Evolutionary conservation across 805 yeast genomes (phyloP), one percentile per base, ranked within the genome.

Genomic region (Millerozyma miso): DNA sequence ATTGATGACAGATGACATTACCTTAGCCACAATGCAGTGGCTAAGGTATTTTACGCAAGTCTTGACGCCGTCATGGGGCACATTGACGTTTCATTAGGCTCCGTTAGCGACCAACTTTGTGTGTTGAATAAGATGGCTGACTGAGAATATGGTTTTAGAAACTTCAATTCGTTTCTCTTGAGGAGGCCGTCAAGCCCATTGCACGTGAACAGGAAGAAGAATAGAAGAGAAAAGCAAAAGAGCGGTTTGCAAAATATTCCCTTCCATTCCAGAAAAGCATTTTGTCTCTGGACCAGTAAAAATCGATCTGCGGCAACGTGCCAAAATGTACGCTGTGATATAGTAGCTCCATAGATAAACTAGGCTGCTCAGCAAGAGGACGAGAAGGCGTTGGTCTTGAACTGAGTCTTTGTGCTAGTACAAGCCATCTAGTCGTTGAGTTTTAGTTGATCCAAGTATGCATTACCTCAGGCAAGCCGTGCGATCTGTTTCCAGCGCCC

Each of bases 121-220:
- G 91, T 93, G 13, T 69, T 93, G 56, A 85, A 85, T 59, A 82
- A 83, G 60, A 79, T 88, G 74, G 77, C 88, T 26, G 99, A 93
- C 62, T 76, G 95, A 53, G 96, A 91, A 52, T 91, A 93, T 69
- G 97, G 95, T 1, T 80, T 86, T 52, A 99, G 99, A 26, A 80
- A 82, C 53, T 89, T 90, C 63, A 75, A 43, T 93, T 93, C 65
- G 85, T 88, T 33, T 80, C 90, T 8, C 95, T 97, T 10, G 79
- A 83, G 59, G 81, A 81, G 58, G 76, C 83, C 3, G 95, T 91
- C 38, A 80, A 76, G 51, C 85, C 84, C 16, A 71, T 89, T 52
- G 79, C 88, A 0, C 64, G 67, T 35, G 79, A 78, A 38, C 89
- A 88, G 64, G 85, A 79, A 54, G 69, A 66, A 37, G 72, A 69